A percentile compares a stretch with the other conserved stretches of the same genome.
Evolutionary conservation across 83 land plant genomes (phyloP).

Genomic region (Picea abies): DNA sequence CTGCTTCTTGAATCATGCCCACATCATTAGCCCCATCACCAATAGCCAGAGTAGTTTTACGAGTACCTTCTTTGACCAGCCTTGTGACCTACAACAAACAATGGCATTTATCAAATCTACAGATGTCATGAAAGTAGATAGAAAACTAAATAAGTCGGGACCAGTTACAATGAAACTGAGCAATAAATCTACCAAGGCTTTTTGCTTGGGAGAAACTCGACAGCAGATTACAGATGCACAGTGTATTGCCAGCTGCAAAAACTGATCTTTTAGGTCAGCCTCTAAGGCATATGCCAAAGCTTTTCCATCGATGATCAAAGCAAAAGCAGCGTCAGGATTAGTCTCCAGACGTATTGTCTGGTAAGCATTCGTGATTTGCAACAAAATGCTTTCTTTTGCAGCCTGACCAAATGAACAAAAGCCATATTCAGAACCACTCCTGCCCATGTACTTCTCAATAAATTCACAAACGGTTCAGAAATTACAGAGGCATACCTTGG

Average conservation of each 20-base stretch:
- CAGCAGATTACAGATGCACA: constrained; percentile 95
- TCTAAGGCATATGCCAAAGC: constrained; percentile 70
- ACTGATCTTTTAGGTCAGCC: constrained; percentile 64
- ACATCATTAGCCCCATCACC: constrained; percentile 95
- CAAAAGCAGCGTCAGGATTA: constrained; percentile 78
- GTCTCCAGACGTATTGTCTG: constrained; percentile 59
- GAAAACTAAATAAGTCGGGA: constrained; percentile 13
- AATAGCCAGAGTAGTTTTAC: constrained; percentile 74
- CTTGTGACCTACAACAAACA: constrained; percentile 58
- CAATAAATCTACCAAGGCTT: constrained; percentile 58
- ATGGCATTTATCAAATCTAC: neutral
- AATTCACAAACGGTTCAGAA: neutral
- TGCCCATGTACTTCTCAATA: neutral
- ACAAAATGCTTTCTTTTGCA: constrained; percentile 59
- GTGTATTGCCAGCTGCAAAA: constrained; percentile 62
- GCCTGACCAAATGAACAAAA: constrained; percentile 46
- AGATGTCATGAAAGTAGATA: neutral
- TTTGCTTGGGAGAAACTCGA: constrained; percentile 87
- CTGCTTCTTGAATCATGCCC: constrained; percentile 91
- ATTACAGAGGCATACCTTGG: constrained; percentile 16
- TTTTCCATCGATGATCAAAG: constrained; percentile 86
- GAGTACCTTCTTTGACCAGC: constrained; percentile 78
- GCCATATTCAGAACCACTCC: neutral
- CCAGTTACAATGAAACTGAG: neutral
- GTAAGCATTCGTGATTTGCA: constrained; percentile 71